phyloP scores from a whole-genome alignment of 2,329 filamentous ascomycete genomes.

The Aspergillus sp. region DNA sequence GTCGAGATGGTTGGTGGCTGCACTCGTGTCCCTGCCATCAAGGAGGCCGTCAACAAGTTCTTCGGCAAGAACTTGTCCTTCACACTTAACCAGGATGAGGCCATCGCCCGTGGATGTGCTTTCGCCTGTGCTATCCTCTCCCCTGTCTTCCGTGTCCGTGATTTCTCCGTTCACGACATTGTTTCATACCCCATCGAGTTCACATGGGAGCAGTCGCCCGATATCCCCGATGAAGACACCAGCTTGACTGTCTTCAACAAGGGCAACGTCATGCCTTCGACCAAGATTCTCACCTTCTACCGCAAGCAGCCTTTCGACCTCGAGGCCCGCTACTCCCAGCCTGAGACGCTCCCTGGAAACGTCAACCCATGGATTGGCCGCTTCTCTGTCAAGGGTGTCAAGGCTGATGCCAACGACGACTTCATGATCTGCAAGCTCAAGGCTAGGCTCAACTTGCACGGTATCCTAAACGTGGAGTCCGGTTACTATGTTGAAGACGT shows the following conservation, averaged over 20 bases:
- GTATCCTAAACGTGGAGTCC: constrained; percentile 91
- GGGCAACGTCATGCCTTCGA: constrained; percentile 94
- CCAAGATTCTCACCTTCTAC: constrained; percentile 99
- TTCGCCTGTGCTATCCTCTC: constrained; percentile 98
- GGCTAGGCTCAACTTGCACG: constrained; percentile 93
- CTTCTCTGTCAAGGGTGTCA: constrained; percentile 97
- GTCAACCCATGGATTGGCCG: constrained; percentile 92
- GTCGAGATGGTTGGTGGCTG: constrained; percentile 94
- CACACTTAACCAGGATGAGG: constrained; percentile 98
- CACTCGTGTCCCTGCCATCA: constrained; percentile 89
- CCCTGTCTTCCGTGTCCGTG: constrained; percentile 95
- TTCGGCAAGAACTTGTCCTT: constrained; percentile 92
- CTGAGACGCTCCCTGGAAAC: constrained; percentile 84
- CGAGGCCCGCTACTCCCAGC: constrained; percentile 89
- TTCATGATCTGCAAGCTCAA: constrained; percentile 99
- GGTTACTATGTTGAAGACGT: constrained; percentile 98
- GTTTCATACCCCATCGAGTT: constrained; percentile 99
- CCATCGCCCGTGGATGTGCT: constrained; percentile 89
- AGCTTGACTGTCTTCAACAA: constrained; percentile 96
- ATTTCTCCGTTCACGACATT: constrained; percentile 97
- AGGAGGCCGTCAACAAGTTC: constrained; percentile 84
- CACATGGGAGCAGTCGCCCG: constrained; percentile 96
- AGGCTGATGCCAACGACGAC: constrained; percentile 88
- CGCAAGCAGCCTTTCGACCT: constrained; percentile 96
- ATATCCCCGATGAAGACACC: constrained; percentile 98